Evolutionary conservation across 768 basidiomycete species (phyloP).

Genomic region (Sarcodon sp.): DNA sequence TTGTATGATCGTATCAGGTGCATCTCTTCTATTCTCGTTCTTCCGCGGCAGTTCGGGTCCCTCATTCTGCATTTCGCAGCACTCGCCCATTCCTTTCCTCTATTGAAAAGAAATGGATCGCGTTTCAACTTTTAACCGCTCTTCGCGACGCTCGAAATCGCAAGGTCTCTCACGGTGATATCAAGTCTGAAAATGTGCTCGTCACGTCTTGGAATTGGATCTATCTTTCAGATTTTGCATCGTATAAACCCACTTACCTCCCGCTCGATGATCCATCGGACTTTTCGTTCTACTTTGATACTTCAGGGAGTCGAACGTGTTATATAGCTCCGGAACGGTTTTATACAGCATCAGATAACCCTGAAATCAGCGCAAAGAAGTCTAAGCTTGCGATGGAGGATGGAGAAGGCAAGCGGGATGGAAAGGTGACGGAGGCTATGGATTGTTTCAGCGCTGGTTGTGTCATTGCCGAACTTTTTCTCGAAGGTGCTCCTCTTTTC

Average conservation of each 20-base stretch:
- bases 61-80: conserved; percentile 25
- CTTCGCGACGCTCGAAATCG: conserved; percentile 73
- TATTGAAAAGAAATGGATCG: conserved; percentile 97
- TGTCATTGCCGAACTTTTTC: conserved; percentile 89
- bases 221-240: conserved; percentile 89
- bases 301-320: conserved; percentile 85
- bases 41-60: background rate
- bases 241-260: conserved; percentile 90
- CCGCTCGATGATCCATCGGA: conserved; percentile 95
- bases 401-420: conserved; percentile 56
- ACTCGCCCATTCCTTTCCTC: conserved; percentile 87
- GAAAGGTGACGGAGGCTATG: conserved; percentile 88
- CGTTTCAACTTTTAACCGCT: conserved; percentile 82
- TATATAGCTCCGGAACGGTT: conserved; percentile 96
- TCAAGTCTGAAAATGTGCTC: conserved; percentile 95
- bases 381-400: conserved; percentile 37
- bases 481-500: conserved; percentile 89
- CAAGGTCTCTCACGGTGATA: conserved; percentile 92
- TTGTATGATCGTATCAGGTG: conserved; percentile 97
- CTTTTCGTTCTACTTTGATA: conserved; percentile 97
- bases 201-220: conserved; percentile 96
- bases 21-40: conserved; percentile 10
- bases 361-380: conserved; percentile 58
- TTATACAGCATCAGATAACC: conserved; percentile 59
- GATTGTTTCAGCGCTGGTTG: conserved; percentile 94